Evolutionary conservation across 768 basidiomycete species (phyloP), one percentile per base, ranked within the genome.

Genomic region (Podaxis sp.): DNA sequence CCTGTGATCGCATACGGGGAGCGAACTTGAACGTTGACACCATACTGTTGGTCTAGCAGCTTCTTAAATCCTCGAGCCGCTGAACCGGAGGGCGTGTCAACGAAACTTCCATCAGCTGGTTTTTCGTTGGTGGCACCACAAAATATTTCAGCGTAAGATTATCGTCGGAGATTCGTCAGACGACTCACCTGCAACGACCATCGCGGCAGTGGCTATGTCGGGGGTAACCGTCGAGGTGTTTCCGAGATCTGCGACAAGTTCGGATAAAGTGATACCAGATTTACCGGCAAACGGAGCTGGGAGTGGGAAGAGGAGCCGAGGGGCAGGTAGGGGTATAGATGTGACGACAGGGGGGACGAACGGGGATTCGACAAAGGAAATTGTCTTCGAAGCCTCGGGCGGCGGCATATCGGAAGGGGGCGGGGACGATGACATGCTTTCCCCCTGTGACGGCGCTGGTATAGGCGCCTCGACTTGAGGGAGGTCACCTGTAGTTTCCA

Each of bases 1-100:
- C 87, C 87, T n/a, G 91, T 93, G 67, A 92, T 90, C 41, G 86
- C 86, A 70, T 88, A 94, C 2, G 92, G 91, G 12, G 91, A 93
- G 33, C 88, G 85, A 11, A 86, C 79, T 63, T 85, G 79, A 68
- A 82, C 80, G 15, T 84, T 82, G 33, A 93, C 89, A 12, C 90
- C 88, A 38, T 85, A 72, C 47, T 81, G 75, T 55, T 86, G 83
- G 71, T 94, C 93, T 69, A 89, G 91, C 29, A 83, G 80, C 68
- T 81, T 80, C 80, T 94, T 94, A 59, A 94, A 77, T 67, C 90
- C 90, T 43, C 85, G 84, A 12, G 91, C 91, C 29, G 88, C 90
- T 13, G 81, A 79, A 2, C 86, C 90, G 56, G 88, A 91, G 4
- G 91, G 84, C 1, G 90, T 93, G 69, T 94, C 92, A 22, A 93